Evolutionary conservation across 2,329 filamentous ascomycete species (phyloP).

Genomic region (Tolypocladium guangdongense): DNA sequence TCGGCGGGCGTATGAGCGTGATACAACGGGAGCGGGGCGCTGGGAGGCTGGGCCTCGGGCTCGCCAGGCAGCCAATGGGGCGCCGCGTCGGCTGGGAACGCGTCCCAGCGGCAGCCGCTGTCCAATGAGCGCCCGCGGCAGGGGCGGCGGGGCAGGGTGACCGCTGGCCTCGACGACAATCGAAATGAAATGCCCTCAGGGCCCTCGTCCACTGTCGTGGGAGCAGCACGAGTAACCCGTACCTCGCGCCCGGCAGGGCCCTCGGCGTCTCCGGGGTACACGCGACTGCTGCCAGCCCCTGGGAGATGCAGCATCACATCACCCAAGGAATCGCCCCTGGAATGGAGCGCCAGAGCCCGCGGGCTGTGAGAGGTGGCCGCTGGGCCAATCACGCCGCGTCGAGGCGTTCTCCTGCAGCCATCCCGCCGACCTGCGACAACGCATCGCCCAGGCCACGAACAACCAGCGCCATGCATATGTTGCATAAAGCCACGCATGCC

Average conservation of each 20-base stretch:
- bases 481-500: not conserved
- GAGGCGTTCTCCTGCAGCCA: not conserved
- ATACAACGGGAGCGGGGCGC: not conserved
- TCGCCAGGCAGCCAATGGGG: not conserved
- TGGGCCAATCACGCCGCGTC: not conserved
- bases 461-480: not conserved
- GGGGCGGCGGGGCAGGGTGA: not conserved
- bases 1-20: not conserved
- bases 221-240: no score
- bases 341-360: not conserved
- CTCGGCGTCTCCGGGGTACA: not conserved
- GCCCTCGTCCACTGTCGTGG: no score
- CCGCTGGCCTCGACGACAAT: not conserved
- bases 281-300: not conserved
- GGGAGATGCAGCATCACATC: conserved; percentile 1
- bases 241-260: not conserved
- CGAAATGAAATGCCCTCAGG: not conserved
- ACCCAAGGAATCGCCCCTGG: not conserved
- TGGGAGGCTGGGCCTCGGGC: not conserved
- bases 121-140: not conserved
- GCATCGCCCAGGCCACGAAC: not conserved
- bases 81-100: not conserved
- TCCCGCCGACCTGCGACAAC: not conserved
- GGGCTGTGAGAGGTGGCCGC: not conserved
- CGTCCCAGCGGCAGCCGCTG: not conserved